Base-by-base conservation (phyloP, 2,329 filamentous ascomycete species). In the Paecilomyces sp. region DNA sequence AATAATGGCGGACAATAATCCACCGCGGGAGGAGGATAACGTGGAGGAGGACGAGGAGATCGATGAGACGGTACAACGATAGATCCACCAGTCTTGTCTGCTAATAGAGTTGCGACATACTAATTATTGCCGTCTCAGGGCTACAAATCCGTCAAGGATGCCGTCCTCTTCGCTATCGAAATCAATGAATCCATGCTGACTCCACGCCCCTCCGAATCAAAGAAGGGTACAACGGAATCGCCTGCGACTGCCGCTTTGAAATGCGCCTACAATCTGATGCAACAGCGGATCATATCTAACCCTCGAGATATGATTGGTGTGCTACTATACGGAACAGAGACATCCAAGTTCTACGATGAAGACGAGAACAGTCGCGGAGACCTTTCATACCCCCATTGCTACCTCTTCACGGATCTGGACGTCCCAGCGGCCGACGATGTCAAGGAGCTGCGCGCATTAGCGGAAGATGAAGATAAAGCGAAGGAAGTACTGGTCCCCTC, bases 231-330 rank as follows among this genome's bases (percentile, higher is more conserved):
- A 64, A 86, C 81, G 60, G 90, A 93, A 68, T 92, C 89, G 53
- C 87, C 93, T 3, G 82, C 91, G 0, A 83, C 88, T 57, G 92
- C 93, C 15, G 92, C 94, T 3, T 77, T 99, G 56, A 96, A 96
- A 81, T 97, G 91, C 68, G 94, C 93, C 60, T 96, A 96, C 70
- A 86, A 91, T 70, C 81, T 99, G 57, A 97, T 99, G 91, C 91
- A 97, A 77, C 93, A 97, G 77, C 91, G 94, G 67, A 97, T 99
- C 74, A 97, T 99, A 67, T 93, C 93, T 3, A 93, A 92, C 62
- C 94, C 94, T 1, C 92, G 88, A 70, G 94, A 99, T 63, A 95
- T 97, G 90, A 97, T 99, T 84, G 92, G 93, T 1, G 89, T 99
- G 28, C 74, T 99, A 41, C 81, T 99, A 0, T 99, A 95, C 71